Evolutionary conservation across 192 early-diverging fungal genomes (phyloP).

Genomic region (Rhizoclosmatium sp.): DNA sequence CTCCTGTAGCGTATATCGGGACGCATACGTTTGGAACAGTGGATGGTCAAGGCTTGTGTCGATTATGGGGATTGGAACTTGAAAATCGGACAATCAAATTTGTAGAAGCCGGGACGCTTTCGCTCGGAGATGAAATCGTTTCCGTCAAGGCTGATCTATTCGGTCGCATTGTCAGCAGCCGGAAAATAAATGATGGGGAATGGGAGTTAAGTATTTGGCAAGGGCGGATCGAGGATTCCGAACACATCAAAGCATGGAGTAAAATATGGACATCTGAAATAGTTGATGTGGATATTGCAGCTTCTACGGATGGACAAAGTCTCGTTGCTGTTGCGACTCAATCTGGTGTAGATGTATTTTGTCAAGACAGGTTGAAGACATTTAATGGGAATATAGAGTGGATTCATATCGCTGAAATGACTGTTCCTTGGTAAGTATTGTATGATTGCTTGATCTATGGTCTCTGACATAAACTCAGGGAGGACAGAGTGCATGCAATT

Average conservation of each 20-base stretch:
- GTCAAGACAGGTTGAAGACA: constrained; percentile 57
- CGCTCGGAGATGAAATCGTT: neutral
- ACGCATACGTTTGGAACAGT: neutral
- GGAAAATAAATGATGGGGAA: constrained; percentile 27
- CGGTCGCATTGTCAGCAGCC: constrained; percentile 55
- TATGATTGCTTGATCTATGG: neutral
- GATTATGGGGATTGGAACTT: constrained; percentile 2
- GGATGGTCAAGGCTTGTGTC: neutral
- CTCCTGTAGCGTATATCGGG: neutral
- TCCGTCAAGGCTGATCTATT: constrained; percentile 45
- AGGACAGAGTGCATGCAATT: constrained; percentile 31
- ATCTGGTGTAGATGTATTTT: constrained; percentile 65
- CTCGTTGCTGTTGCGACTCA: constrained; percentile 71
- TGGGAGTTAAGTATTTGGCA: constrained; percentile 54
- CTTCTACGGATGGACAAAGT: constrained; percentile 77
- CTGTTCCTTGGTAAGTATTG: constrained; percentile 53
- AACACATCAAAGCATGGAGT: constrained; percentile 53
- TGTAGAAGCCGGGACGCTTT: neutral
- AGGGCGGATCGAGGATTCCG: constrained; percentile 53
- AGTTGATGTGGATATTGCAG: constrained; percentile 53
- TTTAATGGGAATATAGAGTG: constrained; percentile 53
- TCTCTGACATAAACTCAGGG: constrained; percentile 13
- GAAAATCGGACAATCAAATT: neutral
- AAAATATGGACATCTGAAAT: constrained; percentile 61
- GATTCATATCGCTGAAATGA: constrained; percentile 63